Percentiles rank a stretch among this genome's conserved stretches.
These are phyloP conservation scores for Lactarius evosmus DNA, from an alignment of 768 basidiomycete genomes.

Conservation along the genomic window DNA sequence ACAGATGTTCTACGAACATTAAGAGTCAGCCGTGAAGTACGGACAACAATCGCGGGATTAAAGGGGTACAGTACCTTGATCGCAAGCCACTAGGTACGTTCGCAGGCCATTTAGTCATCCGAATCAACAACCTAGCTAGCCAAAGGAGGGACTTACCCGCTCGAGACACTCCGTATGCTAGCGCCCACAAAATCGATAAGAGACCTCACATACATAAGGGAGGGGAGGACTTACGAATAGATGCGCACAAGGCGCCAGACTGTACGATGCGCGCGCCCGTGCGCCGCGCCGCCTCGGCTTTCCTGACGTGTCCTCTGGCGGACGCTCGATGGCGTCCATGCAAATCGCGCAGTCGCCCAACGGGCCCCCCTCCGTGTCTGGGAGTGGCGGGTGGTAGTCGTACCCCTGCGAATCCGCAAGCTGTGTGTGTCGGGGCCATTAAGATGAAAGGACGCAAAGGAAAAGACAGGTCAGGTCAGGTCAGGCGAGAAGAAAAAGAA, in stretches of 20 bases:
- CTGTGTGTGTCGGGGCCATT: constrained; percentile 37
- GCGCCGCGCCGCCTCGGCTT: constrained; percentile 18
- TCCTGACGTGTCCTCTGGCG: constrained; percentile 38
- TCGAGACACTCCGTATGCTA: constrained; percentile 88
- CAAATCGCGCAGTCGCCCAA: constrained; percentile 90
- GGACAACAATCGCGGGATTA: constrained; percentile 7
- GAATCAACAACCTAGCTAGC: neutral
- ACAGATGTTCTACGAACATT: constrained; percentile 67
- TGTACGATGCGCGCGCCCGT: constrained; percentile 45
- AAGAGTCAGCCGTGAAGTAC: neutral
- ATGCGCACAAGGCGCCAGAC: constrained; percentile 86
- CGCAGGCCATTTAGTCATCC: constrained; percentile 24
- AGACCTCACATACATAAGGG: constrained; percentile 4
- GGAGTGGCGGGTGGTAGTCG: constrained; percentile 80
- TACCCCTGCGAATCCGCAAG: constrained; percentile 59
- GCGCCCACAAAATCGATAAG: constrained; percentile 7
- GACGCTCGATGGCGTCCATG: constrained; percentile 71
- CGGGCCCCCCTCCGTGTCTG: constrained; percentile 71
- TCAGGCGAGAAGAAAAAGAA: neutral
- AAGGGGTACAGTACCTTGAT: constrained; percentile 51
- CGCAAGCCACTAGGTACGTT: constrained; percentile 56
- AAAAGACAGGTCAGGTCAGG: constrained; percentile 64
- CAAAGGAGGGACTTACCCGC: constrained; percentile 45
- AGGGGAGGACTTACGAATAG: constrained; percentile 60
- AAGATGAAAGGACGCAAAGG: constrained; percentile 42